These are phyloP conservation scores for Claviceps sp. DNA, from an alignment of 2,329 filamentous ascomycete genomes.

Conservation along the genomic window DNA sequence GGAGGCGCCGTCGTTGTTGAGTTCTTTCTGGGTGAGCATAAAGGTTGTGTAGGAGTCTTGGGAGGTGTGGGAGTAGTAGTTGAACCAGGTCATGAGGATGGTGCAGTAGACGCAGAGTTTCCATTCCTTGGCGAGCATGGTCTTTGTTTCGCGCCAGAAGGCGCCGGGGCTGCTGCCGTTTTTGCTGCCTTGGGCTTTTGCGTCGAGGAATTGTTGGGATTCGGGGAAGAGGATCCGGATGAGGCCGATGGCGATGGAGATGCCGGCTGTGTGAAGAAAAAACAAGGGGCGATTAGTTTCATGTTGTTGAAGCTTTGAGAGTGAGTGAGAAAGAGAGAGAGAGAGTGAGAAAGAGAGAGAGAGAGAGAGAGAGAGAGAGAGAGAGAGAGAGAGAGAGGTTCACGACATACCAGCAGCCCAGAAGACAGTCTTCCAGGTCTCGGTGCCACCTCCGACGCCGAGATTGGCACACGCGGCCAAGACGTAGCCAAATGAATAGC, in stretches of 20 bases:
- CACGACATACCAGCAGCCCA: slow-evolving; percentile 43
- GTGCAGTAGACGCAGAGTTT: slow-evolving; percentile 65
- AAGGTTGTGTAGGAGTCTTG: slow-evolving; percentile 77
- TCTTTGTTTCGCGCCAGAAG: slow-evolving; percentile 57
- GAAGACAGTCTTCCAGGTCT: slow-evolving; percentile 64
- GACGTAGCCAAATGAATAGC: slow-evolving; percentile 69
- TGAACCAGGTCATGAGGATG: slow-evolving; percentile 67
- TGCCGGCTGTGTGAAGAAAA: slow-evolving; percentile 29
- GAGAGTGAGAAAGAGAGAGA: neutral
- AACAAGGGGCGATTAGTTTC: neutral
- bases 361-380: neutral
- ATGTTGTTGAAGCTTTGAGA: neutral
- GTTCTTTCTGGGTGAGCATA: slow-evolving; percentile 59
- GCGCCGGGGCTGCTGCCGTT: slow-evolving; percentile 29
- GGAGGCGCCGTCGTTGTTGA: slow-evolving; percentile 48
- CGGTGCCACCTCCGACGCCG: slow-evolving; percentile 48
- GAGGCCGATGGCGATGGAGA: slow-evolving; percentile 56
- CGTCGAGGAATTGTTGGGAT: slow-evolving; percentile 60
- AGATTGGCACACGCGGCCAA: slow-evolving; percentile 64
- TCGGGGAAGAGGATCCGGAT: slow-evolving; percentile 58
- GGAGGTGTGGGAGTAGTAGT: slow-evolving; percentile 64
- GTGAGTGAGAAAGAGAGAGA: too few species aligned
- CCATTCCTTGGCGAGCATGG: slow-evolving; percentile 60
- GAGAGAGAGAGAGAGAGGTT: neutral
- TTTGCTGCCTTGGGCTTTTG: slow-evolving; percentile 46